Conservation (phyloP, 1,139 yeast species). For the Scheffersomyces parashehatae region DNA sequence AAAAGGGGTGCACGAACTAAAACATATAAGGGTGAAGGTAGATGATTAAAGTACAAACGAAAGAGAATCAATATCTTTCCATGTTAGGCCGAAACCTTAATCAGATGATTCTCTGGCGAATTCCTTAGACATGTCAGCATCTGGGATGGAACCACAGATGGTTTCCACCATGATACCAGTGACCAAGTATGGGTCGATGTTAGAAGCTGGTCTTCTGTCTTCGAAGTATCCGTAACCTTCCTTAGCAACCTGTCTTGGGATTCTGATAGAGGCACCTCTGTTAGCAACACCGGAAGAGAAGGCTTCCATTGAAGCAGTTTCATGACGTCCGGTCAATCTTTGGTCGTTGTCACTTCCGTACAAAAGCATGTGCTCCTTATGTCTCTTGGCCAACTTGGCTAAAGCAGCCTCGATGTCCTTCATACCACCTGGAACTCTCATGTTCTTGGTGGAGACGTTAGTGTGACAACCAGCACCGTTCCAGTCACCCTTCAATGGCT, state of each 20-base stretch:
- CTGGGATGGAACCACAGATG: conserved; percentile 91
- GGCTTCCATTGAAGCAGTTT: conserved; percentile 89
- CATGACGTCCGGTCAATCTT: conserved; percentile 98
- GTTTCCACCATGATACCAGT: conserved; percentile 98
- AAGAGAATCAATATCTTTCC: neutral
- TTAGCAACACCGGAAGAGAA: conserved; percentile 98
- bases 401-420: conserved; percentile 89
- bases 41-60: neutral
- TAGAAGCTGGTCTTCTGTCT: conserved; percentile 99
- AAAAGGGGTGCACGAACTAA: conserved; percentile 1
- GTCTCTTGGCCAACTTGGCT: conserved; percentile 93
- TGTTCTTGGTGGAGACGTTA: conserved; percentile 86
- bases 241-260: conserved; percentile 97
- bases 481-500: conserved; percentile 99
- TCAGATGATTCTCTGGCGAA: conserved; percentile 67
- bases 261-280: conserved; percentile 99
- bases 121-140: conserved; percentile 93
- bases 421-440: conserved; percentile 98
- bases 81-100: conserved; percentile 10
- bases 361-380: conserved; percentile 90
- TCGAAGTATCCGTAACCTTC: conserved; percentile 98
- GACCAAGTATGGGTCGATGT: conserved; percentile 97
- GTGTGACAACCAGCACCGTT: conserved; percentile 99
- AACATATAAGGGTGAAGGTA: neutral
- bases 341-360: conserved; percentile 93